Conservation (phyloP, 345 rosid genomes). For the Camelina laxa region DNA sequence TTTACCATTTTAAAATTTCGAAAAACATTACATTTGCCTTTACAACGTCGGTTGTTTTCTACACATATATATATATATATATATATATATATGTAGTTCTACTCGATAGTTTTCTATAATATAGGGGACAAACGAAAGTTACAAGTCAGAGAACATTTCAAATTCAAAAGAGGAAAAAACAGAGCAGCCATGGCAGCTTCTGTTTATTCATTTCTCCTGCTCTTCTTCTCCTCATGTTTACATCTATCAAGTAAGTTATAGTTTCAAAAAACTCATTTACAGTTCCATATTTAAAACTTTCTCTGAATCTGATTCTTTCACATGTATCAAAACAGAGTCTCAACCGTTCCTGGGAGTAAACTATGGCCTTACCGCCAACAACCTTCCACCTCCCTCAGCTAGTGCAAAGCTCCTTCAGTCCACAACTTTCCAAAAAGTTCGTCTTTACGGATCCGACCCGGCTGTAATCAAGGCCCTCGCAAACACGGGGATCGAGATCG, state of each 20-base stretch:
- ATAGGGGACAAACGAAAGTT: neutral
- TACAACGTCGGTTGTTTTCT: constrained; percentile 24
- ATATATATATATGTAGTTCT: constrained; percentile 27
- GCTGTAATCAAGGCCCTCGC: constrained; percentile 73
- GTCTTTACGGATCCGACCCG: constrained; percentile 79
- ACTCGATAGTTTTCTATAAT: neutral
- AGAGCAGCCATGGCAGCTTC: constrained; percentile 52
- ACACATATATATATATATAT: constrained; percentile 28
- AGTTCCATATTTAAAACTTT: neutral
- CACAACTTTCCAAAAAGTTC: constrained; percentile 70
- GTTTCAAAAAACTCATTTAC: neutral
- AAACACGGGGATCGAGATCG: constrained; percentile 76
- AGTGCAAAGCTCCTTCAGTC: constrained; percentile 83
- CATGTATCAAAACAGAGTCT: constrained; percentile 49
- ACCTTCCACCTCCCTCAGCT: constrained; percentile 73
- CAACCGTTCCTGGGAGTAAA: constrained; percentile 85
- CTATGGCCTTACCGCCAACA: constrained; percentile 82
- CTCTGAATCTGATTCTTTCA: neutral
- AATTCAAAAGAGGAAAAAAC: neutral
- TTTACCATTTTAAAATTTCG: neutral
- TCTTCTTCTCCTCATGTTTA: constrained; percentile 46
- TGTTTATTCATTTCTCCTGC: constrained; percentile 35
- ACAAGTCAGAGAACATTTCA: constrained; percentile 17
- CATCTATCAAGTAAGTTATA: constrained; percentile 56
- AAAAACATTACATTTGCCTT: constrained; percentile 14